phyloP scores from a whole-genome alignment of 768 basidiomycete genomes.

The Rhodotorula taiwanensis region DNA sequence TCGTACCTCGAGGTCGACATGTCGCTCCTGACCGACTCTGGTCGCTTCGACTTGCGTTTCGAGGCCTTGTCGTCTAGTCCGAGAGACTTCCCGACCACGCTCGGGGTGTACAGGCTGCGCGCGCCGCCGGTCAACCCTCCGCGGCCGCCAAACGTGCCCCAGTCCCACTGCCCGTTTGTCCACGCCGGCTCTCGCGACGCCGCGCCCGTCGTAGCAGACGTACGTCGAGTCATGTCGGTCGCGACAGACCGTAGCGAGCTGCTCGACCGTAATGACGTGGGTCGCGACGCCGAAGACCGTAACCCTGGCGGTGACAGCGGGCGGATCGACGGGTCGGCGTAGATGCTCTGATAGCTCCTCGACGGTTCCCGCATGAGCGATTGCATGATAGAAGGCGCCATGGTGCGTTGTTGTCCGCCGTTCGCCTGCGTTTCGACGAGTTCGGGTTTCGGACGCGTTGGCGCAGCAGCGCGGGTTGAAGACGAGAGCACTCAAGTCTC shows the following conservation, averaged over 20 bases:
- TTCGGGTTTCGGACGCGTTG: too few species aligned
- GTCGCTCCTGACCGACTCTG: neutral
- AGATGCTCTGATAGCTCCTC: slow-evolving; percentile 15
- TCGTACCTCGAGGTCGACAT: neutral
- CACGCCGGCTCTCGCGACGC: neutral
- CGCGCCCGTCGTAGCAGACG: too few species aligned
- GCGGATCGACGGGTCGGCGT: slow-evolving; percentile 10
- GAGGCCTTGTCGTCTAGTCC: neutral
- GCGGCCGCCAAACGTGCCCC: slow-evolving; percentile 21
- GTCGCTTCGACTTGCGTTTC: neutral
- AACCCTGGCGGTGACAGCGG: slow-evolving; percentile 5
- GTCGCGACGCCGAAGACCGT: neutral
- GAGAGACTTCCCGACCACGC: slow-evolving; percentile 14
- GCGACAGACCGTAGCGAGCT: neutral
- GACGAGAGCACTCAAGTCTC: too few species aligned
- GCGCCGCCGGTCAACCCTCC: slow-evolving; percentile 23
- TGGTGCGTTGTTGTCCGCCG: too few species aligned
- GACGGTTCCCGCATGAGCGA: slow-evolving; percentile 25
- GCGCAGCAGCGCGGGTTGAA: too few species aligned
- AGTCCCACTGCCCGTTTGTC: slow-evolving; percentile 26
- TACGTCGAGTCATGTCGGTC: too few species aligned
- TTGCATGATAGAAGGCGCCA: slow-evolving; percentile 14
- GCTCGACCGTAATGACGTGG: slow-evolving; percentile 14
- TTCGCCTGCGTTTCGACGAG: too few species aligned
- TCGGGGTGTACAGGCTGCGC: slow-evolving; percentile 12